These are phyloP conservation scores for Achaetomium macrosporum DNA, from an alignment of 2,329 filamentous ascomycete species.

Conservation along the genomic window DNA sequence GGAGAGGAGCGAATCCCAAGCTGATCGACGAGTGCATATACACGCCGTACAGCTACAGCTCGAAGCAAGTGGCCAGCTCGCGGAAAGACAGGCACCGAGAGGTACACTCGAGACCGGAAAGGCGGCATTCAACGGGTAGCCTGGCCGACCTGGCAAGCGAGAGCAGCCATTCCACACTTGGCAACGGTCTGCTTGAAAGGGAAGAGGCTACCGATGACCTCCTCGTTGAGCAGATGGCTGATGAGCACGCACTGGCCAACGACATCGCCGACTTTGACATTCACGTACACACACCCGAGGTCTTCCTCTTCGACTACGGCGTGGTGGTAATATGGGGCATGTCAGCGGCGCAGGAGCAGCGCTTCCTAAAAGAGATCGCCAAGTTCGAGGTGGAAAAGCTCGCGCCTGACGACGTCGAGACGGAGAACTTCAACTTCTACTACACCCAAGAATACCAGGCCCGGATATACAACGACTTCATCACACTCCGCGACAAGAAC, in stretches of 20 bases:
- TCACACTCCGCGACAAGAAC: slow-evolving; percentile 84
- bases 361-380: slow-evolving; percentile 86
- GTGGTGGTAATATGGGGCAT: slow-evolving; percentile 99
- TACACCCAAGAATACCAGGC: slow-evolving; percentile 97
- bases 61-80: slow-evolving; percentile 33
- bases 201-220: slow-evolving; percentile 30
- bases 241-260: slow-evolving; percentile 33
- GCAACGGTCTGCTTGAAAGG: slow-evolving; percentile 22
- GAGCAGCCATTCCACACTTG: slow-evolving; percentile 17
- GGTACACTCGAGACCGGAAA: slow-evolving; percentile 43
- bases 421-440: slow-evolving; percentile 99
- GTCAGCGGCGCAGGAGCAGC: slow-evolving; percentile 80
- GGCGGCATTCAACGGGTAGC: slow-evolving; percentile 70
- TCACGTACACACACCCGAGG: slow-evolving; percentile 82
- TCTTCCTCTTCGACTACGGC: slow-evolving; percentile 96
- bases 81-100: slow-evolving; percentile 27
- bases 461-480: slow-evolving; percentile 99
- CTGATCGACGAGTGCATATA: slow-evolving; percentile 98
- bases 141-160: slow-evolving; percentile 54
- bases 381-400: slow-evolving; percentile 94
- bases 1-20: slow-evolving; percentile 77
- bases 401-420: slow-evolving; percentile 80
- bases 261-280: slow-evolving; percentile 70
- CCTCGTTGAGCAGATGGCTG: slow-evolving; percentile 24
- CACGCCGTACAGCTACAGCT: slow-evolving; percentile 78